Percentiles rank a stretch among this genome's conserved stretches.
phyloP scores from a whole-genome alignment of 352 stramenopile genomes.

The Globisporangium solare region DNA sequence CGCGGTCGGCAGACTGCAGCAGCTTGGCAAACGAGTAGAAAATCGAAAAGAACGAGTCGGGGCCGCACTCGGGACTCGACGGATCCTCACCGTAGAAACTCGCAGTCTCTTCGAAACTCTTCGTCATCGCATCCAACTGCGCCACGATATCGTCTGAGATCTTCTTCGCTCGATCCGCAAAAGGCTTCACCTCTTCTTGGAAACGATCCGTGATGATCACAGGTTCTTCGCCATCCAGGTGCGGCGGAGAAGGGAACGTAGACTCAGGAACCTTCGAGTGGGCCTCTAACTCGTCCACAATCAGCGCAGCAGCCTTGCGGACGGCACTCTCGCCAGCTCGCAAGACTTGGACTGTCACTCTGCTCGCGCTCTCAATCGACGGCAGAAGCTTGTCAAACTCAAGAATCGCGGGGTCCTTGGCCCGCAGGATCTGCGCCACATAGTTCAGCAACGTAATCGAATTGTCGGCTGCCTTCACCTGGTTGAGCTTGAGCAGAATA shows the following conservation, averaged over 20 bases:
- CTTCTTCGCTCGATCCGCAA: constrained; percentile 61
- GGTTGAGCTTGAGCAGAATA: constrained; percentile 86
- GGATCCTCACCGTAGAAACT: constrained; percentile 76
- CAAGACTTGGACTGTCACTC: constrained; percentile 71
- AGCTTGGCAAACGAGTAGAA: constrained; percentile 85
- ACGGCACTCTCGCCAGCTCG: constrained; percentile 72
- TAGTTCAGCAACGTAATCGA: constrained; percentile 83
- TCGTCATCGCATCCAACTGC: constrained; percentile 57
- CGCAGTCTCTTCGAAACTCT: constrained; percentile 62
- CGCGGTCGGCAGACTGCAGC: constrained; percentile 69
- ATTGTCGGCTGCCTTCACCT: constrained; percentile 82
- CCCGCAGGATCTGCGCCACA: constrained; percentile 60
- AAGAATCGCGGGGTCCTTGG: constrained; percentile 60
- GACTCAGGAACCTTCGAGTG: constrained; percentile 55
- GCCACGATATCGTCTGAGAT: constrained; percentile 50
- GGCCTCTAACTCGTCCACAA: constrained; percentile 62
- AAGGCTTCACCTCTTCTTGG: constrained; percentile 70
- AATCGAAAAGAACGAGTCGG: constrained; percentile 81
- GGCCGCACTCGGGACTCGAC: constrained; percentile 57
- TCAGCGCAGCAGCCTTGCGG: constrained; percentile 63
- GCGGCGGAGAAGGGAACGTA: constrained; percentile 27
- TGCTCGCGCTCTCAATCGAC: constrained; percentile 71
- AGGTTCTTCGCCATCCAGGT: constrained; percentile 18
- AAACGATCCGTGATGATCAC: constrained; percentile 61
- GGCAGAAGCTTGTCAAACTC: constrained; percentile 72